A percentile compares a stretch with the other conserved stretches of the same genome.
These are phyloP conservation scores for Starmerella stellata DNA, from an alignment of 805 yeast species.

Conservation along the genomic window DNA sequence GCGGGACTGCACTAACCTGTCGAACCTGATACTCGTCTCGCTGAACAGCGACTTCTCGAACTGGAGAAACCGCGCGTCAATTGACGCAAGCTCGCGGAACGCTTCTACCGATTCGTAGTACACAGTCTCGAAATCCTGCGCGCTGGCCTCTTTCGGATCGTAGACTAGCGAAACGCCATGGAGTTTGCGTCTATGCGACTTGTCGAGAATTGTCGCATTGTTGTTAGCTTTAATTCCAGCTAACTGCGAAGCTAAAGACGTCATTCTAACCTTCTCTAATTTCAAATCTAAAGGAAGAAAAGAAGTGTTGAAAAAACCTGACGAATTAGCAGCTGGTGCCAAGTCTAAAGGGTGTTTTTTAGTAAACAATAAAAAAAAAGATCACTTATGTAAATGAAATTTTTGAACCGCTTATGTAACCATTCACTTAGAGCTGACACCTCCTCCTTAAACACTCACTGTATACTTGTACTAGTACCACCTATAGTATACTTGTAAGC, in stretches of 20 bases:
- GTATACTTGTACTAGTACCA: too few species aligned
- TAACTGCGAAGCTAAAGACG: constrained; percentile 65
- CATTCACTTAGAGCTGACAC: too few species aligned
- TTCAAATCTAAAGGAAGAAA: background rate
- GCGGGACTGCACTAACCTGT: constrained; percentile 61
- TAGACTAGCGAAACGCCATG: constrained; percentile 80
- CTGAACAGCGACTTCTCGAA: constrained; percentile 63
- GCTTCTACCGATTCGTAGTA: constrained; percentile 59
- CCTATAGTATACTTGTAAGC: too few species aligned
- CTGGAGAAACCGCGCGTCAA: constrained; percentile 58
- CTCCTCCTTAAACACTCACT: too few species aligned
- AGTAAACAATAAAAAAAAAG: too few species aligned
- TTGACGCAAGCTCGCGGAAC: constrained; percentile 44
- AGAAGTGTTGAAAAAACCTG: background rate
- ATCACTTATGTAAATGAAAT: background rate
- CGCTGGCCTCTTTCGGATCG: constrained; percentile 74
- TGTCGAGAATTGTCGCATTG: constrained; percentile 54
- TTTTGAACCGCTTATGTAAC: too few species aligned
- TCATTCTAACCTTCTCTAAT: background rate
- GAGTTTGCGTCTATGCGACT: constrained; percentile 67
- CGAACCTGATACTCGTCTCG: constrained; percentile 60
- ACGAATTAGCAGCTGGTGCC: background rate
- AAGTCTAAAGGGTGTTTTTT: too few species aligned
- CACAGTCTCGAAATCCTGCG: constrained; percentile 79
- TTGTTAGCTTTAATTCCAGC: constrained; percentile 36